phyloP scores from a whole-genome alignment of 345 rosid genomes.

The Aquilaria malaccensis region DNA sequence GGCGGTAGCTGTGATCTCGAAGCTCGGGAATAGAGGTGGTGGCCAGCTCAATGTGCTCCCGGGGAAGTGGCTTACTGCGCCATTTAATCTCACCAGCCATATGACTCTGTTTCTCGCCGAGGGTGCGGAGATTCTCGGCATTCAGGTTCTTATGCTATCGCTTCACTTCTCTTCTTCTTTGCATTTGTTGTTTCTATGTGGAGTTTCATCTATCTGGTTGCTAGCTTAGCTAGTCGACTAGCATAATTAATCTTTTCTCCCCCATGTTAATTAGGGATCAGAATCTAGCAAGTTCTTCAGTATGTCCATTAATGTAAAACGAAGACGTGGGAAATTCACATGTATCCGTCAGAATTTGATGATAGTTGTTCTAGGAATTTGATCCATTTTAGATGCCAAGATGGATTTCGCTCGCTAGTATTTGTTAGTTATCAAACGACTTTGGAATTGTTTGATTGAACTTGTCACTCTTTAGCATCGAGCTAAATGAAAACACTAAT shows the following conservation, averaged over 20 bases:
- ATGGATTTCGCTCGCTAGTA: no score
- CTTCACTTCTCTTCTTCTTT: no score
- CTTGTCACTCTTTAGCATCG: no score
- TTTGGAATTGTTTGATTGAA: no score
- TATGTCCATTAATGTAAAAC: neutral
- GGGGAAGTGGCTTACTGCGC: conserved; percentile 92
- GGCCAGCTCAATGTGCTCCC: conserved; percentile 96
- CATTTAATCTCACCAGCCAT: conserved; percentile 91
- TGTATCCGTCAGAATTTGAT: no score
- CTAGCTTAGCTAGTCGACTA: neutral
- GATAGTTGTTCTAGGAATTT: no score
- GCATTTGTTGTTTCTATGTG: neutral
- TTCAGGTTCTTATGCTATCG: conserved; percentile 41
- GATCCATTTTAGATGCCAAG: no score
- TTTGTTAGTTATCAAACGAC: no score
- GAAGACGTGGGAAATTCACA: neutral
- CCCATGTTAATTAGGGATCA: neutral
- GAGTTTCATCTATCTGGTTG: neutral
- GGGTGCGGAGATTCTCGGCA: conserved; percentile 74
- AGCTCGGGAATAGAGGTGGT: conserved; percentile 63
- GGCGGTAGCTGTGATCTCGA: conserved; percentile 70
- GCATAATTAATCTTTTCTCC: no score
- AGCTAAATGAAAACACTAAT: no score
- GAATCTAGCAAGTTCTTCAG: neutral
- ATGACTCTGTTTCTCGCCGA: conserved; percentile 89